Conservation (phyloP, 371 early-diverging fungal genomes). For the Apophysomyces variabilis region DNA sequence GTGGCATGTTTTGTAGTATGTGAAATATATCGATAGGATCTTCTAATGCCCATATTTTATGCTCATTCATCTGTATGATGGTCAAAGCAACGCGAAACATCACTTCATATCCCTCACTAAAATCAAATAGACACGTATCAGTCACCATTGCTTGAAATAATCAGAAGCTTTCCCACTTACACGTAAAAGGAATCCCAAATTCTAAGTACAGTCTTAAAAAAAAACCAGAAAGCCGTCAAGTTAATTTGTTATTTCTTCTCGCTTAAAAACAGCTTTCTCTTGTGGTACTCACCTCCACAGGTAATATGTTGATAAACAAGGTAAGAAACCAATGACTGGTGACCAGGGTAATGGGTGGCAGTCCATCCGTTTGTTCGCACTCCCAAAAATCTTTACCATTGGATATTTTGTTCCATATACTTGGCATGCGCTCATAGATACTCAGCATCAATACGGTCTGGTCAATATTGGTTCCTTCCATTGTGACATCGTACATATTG, state of each 20-base stretch:
- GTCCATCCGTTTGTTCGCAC: slow-evolving; percentile 52
- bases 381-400: slow-evolving; percentile 57
- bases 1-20: slow-evolving; percentile 67
- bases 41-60: slow-evolving; percentile 57
- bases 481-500: slow-evolving; percentile 78
- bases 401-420: slow-evolving; percentile 59
- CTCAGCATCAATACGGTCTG: slow-evolving; percentile 75
- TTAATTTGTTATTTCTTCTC: too few relatives aligned
- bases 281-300: slow-evolving; percentile 67
- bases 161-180: slow-evolving; percentile 37
- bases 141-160: not conserved
- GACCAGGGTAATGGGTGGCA: slow-evolving; percentile 76
- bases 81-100: slow-evolving; percentile 79
- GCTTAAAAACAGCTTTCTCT: slow-evolving; percentile 24
- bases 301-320: slow-evolving; percentile 78
- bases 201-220: slow-evolving; percentile 64
- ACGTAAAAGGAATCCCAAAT: slow-evolving; percentile 86
- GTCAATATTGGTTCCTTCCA: slow-evolving; percentile 80
- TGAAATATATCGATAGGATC: slow-evolving; percentile 74
- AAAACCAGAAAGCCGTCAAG: not conserved
- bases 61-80: slow-evolving; percentile 73
- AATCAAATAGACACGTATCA: slow-evolving; percentile 1
- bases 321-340: slow-evolving; percentile 89
- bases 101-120: slow-evolving; percentile 79
- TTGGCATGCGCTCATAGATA: slow-evolving; percentile 62